Evolutionary conservation across 2,329 filamentous ascomycete genomes (phyloP).

Genomic region (Ophiostoma australiae): DNA sequence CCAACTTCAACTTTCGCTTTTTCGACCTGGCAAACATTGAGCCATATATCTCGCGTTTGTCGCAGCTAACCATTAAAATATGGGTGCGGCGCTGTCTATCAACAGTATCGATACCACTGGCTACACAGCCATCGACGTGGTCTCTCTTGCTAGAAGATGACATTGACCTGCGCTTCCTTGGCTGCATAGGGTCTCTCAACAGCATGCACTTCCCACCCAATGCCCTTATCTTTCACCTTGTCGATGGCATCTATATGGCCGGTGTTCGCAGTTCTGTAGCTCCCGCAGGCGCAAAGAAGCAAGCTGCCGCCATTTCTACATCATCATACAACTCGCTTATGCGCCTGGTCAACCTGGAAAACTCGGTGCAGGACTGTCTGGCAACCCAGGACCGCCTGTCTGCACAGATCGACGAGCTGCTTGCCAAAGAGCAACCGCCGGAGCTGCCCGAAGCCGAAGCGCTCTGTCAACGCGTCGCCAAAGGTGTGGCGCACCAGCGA

Average conservation of each 20-base stretch:
- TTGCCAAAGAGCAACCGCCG: slow-evolving; percentile 35
- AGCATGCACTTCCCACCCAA: slow-evolving; percentile 69
- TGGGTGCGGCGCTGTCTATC: slow-evolving; percentile 56
- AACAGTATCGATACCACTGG: not conserved
- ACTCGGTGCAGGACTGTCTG: slow-evolving; percentile 84
- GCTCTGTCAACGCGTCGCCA: slow-evolving; percentile 43
- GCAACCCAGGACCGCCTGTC: slow-evolving; percentile 69
- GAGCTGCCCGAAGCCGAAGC: slow-evolving; percentile 47
- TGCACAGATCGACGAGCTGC: slow-evolving; percentile 65
- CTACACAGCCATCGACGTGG: slow-evolving; percentile 31
- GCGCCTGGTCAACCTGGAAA: slow-evolving; percentile 80
- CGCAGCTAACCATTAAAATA: slow-evolving; percentile 62
- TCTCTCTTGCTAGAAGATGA: slow-evolving; percentile 64
- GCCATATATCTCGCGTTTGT: slow-evolving; percentile 59
- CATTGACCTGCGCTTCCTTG: slow-evolving; percentile 65
- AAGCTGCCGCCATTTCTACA: slow-evolving; percentile 51
- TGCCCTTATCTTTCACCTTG: slow-evolving; percentile 53
- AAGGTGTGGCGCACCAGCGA: slow-evolving; percentile 58
- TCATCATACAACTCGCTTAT: slow-evolving; percentile 86
- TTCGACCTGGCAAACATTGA: slow-evolving; percentile 68
- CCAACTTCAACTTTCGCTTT: slow-evolving; percentile 83
- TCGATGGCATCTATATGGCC: slow-evolving; percentile 35
- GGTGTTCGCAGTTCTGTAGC: slow-evolving; percentile 36
- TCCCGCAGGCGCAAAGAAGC: not conserved
- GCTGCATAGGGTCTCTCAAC: slow-evolving; percentile 70